Base-by-base conservation (phyloP, 139 green algal species). In the Limnomonas spitsbergensis region DNA sequence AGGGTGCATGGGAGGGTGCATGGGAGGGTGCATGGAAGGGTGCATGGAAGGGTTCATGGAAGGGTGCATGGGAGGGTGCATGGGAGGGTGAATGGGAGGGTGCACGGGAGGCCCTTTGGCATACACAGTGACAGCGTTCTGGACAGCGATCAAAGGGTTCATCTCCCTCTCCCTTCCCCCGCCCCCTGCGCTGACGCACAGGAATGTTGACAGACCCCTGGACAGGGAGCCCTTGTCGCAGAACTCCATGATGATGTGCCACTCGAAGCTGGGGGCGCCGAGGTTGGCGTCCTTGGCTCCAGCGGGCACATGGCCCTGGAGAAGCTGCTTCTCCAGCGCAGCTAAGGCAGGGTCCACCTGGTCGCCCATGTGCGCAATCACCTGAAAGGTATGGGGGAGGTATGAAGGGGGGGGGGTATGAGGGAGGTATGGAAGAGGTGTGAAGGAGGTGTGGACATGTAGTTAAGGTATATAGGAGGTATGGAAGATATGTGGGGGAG, bases 181-280 rank as follows among this genome's bases (percentile, higher is more conserved):
- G n/a, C n/a, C n/a, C n/a, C n/a, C n/a, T n/a, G n/a, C 14, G 3
- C 24, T 32, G 69, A 37, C 75, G 4, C 54, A 79, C 76, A 53
- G 75, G 42, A 82, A 81, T 24, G 68, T 75, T 0, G 76, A 76
- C 29, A 89, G 77, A 1, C 80, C 82, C 7, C 73, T 78, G 3
- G 79, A 81, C 29, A 87, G 73, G 1, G 78, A 81, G 32, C 86
- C 86, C 24, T 69, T 77, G 70, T 90, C 86, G 66, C 86, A 90
- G 77, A 86, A 87, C 81, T 90, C 86, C 80, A 90, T 86, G 52
- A 87, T 84, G 76, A 90, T 90, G 70, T 87, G 82, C 82, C 82
- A 87, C 66, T 87, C 82, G 53, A 87, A 87, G 32, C 70, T 78
- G 3, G 82, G 78, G 1, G 73, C 27, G 31, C 56, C 56, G 20